phyloP scores from a whole-genome alignment of 1,139 yeast species.

The Suhomyces atakaporum region DNA sequence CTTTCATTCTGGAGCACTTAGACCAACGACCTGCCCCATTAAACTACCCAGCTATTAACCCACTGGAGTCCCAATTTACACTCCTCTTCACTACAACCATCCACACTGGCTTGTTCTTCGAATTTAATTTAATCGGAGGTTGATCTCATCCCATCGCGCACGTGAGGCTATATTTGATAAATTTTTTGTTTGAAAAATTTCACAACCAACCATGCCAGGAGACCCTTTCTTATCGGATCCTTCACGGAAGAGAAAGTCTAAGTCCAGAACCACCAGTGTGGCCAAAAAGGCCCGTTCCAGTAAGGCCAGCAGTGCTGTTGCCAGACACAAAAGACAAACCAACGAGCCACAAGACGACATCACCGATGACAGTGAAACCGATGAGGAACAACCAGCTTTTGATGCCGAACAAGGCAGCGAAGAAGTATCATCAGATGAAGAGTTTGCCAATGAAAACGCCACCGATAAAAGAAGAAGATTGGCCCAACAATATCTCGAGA shows the following conservation, averaged over 20 bases:
- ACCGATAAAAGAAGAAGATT: slow-evolving; percentile 93
- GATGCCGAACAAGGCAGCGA: slow-evolving; percentile 36
- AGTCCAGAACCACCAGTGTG: slow-evolving; percentile 25
- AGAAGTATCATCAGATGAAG: slow-evolving; percentile 63
- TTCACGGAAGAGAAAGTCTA: slow-evolving; percentile 51
- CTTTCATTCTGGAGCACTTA: too few relatives aligned
- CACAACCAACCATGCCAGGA: slow-evolving; percentile 45
- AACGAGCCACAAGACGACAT: slow-evolving; percentile 11
- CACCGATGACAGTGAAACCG: slow-evolving; percentile 43
- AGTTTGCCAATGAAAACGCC: slow-evolving; percentile 72
- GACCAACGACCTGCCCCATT: too few relatives aligned
- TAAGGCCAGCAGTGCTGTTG: slow-evolving; percentile 10
- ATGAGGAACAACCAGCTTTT: slow-evolving; percentile 38
- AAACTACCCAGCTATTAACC: too few relatives aligned
- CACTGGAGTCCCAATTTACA: too few relatives aligned
- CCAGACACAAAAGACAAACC: slow-evolving; percentile 14
- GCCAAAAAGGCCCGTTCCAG: slow-evolving; percentile 15
- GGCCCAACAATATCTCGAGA: slow-evolving; percentile 89
- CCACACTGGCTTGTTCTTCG: too few relatives aligned
- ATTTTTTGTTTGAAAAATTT: too few relatives aligned
- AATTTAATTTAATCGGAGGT: too few relatives aligned
- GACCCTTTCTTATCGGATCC: slow-evolving; percentile 69
- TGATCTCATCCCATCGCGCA: too few relatives aligned
- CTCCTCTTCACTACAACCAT: too few relatives aligned
- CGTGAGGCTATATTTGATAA: slow-evolving; percentile 10